Conservation (phyloP, 257 asterid genomes). For the Anisodus acutangulus region DNA sequence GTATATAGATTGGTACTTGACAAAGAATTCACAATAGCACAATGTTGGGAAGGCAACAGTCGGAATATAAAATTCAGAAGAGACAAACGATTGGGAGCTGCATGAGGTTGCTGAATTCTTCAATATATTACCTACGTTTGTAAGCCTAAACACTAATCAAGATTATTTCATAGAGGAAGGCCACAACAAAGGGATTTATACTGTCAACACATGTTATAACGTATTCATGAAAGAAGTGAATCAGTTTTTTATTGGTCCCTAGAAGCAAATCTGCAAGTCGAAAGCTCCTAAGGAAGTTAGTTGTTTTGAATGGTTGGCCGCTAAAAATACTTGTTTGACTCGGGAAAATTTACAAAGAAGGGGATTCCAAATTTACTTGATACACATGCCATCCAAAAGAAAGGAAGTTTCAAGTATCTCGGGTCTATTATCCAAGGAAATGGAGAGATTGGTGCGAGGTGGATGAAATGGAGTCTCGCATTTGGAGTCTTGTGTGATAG, state of each 20-base stretch:
- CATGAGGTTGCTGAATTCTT: conserved; percentile 22
- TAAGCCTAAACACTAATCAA: conserved; percentile 1
- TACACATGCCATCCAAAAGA: too few species aligned
- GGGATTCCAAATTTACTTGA: background rate
- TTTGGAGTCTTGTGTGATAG: too few species aligned
- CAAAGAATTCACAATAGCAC: conserved; percentile 7
- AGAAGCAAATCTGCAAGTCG: conserved; percentile 14
- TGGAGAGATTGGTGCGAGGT: too few species aligned
- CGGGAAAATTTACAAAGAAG: conserved; percentile 2
- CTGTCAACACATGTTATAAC: background rate
- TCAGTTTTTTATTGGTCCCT: conserved; percentile 20
- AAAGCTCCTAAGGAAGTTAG: conserved; percentile 18
- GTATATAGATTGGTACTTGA: background rate
- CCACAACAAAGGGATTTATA: conserved; percentile 15
- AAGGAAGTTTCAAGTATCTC: too few species aligned
- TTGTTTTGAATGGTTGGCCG: background rate
- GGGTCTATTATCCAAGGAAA: too few species aligned
- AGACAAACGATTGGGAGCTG: background rate
- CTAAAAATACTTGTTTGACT: background rate
- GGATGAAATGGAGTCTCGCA: too few species aligned
- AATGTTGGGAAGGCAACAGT: conserved; percentile 21
- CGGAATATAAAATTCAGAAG: conserved; percentile 19
- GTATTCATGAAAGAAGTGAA: conserved; percentile 18
- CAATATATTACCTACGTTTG: background rate
- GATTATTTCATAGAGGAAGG: background rate